phyloP scores from a whole-genome alignment of 2,329 filamentous ascomycete species.

The Bisporella sp. region DNA sequence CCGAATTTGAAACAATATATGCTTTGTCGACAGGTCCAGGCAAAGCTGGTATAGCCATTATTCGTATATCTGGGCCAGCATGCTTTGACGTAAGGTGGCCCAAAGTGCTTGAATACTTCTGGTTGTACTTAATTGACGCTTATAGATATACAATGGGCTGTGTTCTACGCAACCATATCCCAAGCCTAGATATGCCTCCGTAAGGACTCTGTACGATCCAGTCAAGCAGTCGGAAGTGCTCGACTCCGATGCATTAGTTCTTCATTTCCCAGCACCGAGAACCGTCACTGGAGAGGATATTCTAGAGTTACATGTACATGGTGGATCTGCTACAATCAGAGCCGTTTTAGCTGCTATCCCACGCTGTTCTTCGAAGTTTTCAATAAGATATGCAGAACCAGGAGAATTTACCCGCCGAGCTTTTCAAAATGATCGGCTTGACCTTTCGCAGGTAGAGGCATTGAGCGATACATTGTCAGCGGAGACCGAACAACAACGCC shows the following conservation, averaged over 20 bases:
- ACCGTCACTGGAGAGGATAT: constrained; percentile 92
- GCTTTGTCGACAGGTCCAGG: constrained; percentile 84
- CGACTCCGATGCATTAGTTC: constrained; percentile 63
- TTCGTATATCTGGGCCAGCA: constrained; percentile 76
- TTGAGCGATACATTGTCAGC: constrained; percentile 56
- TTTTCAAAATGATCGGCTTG: constrained; percentile 79
- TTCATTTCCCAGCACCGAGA: constrained; percentile 72
- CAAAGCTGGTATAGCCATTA: constrained; percentile 81
- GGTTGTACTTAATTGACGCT: constrained; percentile 8
- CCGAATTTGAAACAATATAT: constrained; percentile 62
- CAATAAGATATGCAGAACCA: constrained; percentile 81
- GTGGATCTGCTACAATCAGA: constrained; percentile 80
- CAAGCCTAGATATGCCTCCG: constrained; percentile 56
- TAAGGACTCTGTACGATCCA: constrained; percentile 69
- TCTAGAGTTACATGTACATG: constrained; percentile 90
- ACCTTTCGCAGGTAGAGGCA: constrained; percentile 75
- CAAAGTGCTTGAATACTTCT: background rate
- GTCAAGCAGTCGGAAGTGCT: constrained; percentile 30
- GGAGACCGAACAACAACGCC: constrained; percentile 88
- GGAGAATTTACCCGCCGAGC: constrained; percentile 93
- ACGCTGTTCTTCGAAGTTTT: constrained; percentile 30
- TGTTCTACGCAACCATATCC: constrained; percentile 49
- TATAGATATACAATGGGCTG: constrained; percentile 56
- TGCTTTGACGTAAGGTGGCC: constrained; percentile 52
- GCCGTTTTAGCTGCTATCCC: constrained; percentile 77